Evolutionary conservation across 192 early-diverging fungal species (phyloP), one percentile per base, ranked within the genome.

Genomic region (Coemansia sp.): DNA sequence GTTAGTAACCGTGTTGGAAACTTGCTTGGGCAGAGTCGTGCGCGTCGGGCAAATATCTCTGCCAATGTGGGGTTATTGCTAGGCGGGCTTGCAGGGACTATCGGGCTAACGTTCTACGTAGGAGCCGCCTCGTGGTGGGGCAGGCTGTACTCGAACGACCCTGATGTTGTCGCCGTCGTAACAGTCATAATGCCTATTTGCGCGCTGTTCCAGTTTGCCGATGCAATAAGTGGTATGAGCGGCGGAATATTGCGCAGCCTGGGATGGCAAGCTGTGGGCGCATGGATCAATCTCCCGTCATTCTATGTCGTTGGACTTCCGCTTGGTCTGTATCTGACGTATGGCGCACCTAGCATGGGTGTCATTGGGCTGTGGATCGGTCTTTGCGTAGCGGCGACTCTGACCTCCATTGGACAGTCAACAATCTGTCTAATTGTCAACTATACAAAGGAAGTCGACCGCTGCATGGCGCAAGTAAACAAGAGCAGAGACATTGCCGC

Each of bases 131-230:
- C 63, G 38, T 73, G 75, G 80, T 86, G 84, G 84, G 85, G 86
- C 5, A 62, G 34, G 27, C 41, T 92, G 27, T 92, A 91, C 71
- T 91, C 90, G 27, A 71, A 86, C 39, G 92, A 96, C 69, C 64
- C 70, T 0, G 86, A 86, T 0, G 92, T 98, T 7, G 82, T 94
- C 62, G 73, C 65, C 13, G 71, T 91, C 3, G 92, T 95, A 2
- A 89, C 92, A 0, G 66, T 61, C 36, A 84, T 96, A 10, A 79
- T 97, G 76, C 95, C 95, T 0, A 68, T 92, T 22, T 91, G 85
- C 31, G 94, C 94, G 0, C 24, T 89, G 38, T 93, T 90, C 78
- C 93, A 94, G 71, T 69, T 79, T 62, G 13, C 62, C 4, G 92
- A 93, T 70, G 86, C 86, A 3, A 64, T 89, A 1, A 88, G 88